phyloP scores from a whole-genome alignment of 495 filamentous ascomycete species.

The Extremus antarcticus region DNA sequence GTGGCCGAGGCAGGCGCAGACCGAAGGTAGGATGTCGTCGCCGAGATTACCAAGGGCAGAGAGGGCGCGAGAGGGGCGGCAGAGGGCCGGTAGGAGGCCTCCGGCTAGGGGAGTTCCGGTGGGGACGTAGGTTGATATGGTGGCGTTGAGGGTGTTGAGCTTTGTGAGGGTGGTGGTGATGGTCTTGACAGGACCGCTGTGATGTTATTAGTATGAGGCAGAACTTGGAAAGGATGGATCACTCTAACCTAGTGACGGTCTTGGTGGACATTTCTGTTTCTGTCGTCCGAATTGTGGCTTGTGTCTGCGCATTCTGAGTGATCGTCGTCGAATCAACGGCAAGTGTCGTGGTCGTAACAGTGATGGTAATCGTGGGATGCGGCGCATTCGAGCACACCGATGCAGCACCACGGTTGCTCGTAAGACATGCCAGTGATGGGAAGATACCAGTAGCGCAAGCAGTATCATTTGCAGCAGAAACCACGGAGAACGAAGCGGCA shows the following conservation, averaged over 20 bases:
- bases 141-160: neutral
- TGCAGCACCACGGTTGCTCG: neutral
- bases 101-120: neutral
- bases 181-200: neutral
- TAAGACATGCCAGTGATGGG: constrained; percentile 1
- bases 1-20: constrained; percentile 3
- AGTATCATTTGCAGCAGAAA: neutral
- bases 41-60: neutral
- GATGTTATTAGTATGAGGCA: neutral
- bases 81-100: neutral
- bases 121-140: constrained; percentile 1
- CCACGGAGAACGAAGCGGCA: neutral
- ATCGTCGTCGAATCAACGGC: neutral
- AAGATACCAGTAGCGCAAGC: neutral
- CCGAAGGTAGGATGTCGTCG: neutral
- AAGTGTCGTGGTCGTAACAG: constrained; percentile 1
- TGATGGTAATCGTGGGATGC: neutral
- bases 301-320: neutral
- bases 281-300: neutral
- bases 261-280: neutral
- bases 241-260: constrained; percentile 3
- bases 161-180: neutral
- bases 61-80: neutral
- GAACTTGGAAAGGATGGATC: neutral
- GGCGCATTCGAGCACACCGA: neutral